These are phyloP conservation scores for Metrosideros polymorpha DNA, from an alignment of 441 rosid genomes.

Conservation along the genomic window DNA sequence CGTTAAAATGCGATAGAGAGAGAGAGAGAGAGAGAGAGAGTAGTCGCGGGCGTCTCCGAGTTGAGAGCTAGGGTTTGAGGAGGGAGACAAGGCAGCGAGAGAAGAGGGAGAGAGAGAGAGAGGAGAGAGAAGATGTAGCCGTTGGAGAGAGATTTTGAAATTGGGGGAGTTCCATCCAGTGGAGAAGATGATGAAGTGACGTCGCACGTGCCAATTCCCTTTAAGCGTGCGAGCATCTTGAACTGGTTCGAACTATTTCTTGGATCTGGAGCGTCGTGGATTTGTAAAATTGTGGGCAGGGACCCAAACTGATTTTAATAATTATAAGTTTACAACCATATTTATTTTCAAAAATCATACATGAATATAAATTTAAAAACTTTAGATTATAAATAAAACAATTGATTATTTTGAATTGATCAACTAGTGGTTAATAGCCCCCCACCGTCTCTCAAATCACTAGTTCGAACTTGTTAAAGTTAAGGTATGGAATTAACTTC, in stretches of 20 bases:
- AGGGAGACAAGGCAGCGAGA: background rate
- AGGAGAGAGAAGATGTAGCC: conserved; percentile 2
- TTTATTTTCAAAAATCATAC: background rate
- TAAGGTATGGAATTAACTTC: background rate
- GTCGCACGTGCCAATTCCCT: background rate
- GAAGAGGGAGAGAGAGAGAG: background rate
- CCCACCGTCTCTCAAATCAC: background rate
- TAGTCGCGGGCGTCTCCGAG: background rate
- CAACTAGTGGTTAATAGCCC: background rate
- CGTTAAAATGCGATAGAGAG: background rate
- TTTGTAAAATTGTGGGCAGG: background rate
- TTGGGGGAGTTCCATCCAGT: background rate
- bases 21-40: background rate
- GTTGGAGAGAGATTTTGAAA: conserved; percentile 1
- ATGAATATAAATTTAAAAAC: too few species aligned
- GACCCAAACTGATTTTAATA: background rate
- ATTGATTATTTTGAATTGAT: too few species aligned
- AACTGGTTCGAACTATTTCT: background rate
- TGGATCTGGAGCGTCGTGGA: conserved; percentile 18
- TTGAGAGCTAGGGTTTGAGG: background rate
- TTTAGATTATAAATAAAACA: too few species aligned
- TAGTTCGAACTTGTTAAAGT: background rate
- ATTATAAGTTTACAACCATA: background rate
- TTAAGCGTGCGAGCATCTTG: background rate
- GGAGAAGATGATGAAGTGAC: background rate